phyloP scores from a whole-genome alignment of 108 stramenopile species.

The Bacterosira constricta region DNA sequence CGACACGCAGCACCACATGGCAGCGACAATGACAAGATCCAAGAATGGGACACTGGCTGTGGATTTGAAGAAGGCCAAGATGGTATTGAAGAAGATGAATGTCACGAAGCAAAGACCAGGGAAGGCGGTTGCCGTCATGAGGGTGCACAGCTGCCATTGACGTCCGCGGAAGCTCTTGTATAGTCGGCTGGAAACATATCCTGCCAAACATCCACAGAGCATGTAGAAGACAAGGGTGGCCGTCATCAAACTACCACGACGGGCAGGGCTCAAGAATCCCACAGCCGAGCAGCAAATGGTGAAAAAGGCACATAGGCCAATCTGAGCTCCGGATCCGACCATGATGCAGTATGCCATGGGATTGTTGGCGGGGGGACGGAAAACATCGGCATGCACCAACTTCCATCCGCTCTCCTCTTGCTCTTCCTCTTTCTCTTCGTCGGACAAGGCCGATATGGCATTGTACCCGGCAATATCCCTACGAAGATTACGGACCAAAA shows the following conservation, averaged over 20 bases:
- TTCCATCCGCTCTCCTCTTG: slow-evolving; percentile 96
- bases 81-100: slow-evolving; percentile 91
- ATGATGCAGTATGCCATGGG: slow-evolving; percentile 98
- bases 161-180: slow-evolving; percentile 96
- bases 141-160: slow-evolving; percentile 94
- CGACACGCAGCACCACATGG: slow-evolving; percentile 98
- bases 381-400: slow-evolving; percentile 99
- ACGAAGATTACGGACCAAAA: slow-evolving; percentile 94
- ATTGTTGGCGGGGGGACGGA: slow-evolving; percentile 91
- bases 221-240: slow-evolving; percentile 90
- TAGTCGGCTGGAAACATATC: slow-evolving; percentile 86
- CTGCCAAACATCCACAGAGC: slow-evolving; percentile 87
- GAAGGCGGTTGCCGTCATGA: slow-evolving; percentile 88
- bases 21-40: slow-evolving; percentile 91
- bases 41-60: slow-evolving; percentile 93
- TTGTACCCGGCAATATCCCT: slow-evolving; percentile 97
- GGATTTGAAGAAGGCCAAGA: slow-evolving; percentile 89
- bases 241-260: slow-evolving; percentile 93
- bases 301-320: slow-evolving; percentile 64
- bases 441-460: slow-evolving; percentile 82
- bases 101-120: slow-evolving; percentile 85
- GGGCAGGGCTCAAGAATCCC: slow-evolving; percentile 94
- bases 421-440: slow-evolving; percentile 92
- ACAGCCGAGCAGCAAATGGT: slow-evolving; percentile 87
- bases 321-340: slow-evolving; percentile 93